Evolutionary conservation across 108 stramenopile genomes (phyloP).

Genomic region (Nannochloropsis gaditana): DNA sequence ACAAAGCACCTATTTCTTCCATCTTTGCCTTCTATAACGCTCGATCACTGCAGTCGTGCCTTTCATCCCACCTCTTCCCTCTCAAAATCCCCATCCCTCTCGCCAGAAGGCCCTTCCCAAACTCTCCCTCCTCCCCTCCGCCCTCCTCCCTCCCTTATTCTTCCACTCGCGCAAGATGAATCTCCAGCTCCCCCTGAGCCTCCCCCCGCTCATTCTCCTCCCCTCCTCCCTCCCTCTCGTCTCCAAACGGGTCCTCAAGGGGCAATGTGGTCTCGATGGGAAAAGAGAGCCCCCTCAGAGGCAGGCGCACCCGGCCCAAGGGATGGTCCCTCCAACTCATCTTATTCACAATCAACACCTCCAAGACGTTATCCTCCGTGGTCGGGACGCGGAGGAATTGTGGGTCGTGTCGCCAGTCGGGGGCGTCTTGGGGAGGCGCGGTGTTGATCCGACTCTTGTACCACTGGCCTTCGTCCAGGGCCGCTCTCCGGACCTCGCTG

Average conservation of each 20-base stretch:
- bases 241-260: background rate
- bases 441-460: background rate
- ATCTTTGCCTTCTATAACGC: no score
- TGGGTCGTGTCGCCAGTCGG: background rate
- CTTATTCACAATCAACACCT: background rate
- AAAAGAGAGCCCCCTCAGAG: background rate
- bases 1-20: no score
- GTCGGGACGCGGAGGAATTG: background rate
- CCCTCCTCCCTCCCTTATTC: slow-evolving; percentile 9
- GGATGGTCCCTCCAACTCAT: slow-evolving; percentile 19
- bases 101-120: no score
- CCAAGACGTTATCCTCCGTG: background rate
- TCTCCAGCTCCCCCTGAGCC: slow-evolving; percentile 2
- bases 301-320: background rate
- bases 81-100: no score
- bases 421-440: background rate
- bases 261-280: background rate
- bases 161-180: background rate
- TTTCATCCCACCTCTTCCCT: no score
- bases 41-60: no score
- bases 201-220: background rate
- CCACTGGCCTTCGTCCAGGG: slow-evolving; percentile 2
- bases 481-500: background rate
- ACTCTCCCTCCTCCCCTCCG: slow-evolving; percentile 5
- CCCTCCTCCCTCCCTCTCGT: background rate